A percentile compares a stretch with the other conserved stretches of the same genome.
These are phyloP conservation scores for Ophiostoma sp. DNA, from an alignment of 2,329 filamentous ascomycete genomes.

Conservation along the genomic window DNA sequence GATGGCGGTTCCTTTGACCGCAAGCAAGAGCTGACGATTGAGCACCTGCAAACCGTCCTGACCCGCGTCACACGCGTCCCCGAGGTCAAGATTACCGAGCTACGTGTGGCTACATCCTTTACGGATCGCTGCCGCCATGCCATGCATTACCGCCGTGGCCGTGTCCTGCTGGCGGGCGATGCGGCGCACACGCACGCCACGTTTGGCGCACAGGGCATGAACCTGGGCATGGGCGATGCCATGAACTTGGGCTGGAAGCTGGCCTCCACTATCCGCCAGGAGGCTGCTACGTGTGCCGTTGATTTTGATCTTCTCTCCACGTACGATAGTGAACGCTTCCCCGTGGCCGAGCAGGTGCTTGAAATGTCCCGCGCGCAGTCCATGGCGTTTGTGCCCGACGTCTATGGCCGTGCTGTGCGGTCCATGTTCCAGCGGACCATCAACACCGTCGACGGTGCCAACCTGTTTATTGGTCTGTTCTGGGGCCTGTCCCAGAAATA, in stretches of 20 bases:
- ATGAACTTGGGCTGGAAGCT: constrained; percentile 55
- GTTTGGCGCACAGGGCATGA: constrained; percentile 53
- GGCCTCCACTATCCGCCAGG: constrained; percentile 40
- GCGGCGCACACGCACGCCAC: constrained; percentile 52
- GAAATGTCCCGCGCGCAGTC: constrained; percentile 44
- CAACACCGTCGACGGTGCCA: constrained; percentile 36
- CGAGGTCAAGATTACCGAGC: constrained; percentile 33
- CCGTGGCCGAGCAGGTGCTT: constrained; percentile 41
- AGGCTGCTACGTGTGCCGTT: constrained; percentile 2
- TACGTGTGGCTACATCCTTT: constrained; percentile 34
- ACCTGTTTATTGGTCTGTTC: constrained; percentile 37
- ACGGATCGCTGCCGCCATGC: constrained; percentile 36
- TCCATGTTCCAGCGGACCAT: constrained; percentile 35
- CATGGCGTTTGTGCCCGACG: constrained; percentile 36
- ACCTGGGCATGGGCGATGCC: constrained; percentile 52
- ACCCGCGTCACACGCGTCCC: constrained; percentile 30
- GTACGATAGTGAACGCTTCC: constrained; percentile 50
- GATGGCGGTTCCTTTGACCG: constrained; percentile 31
- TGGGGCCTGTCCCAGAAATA: constrained; percentile 42
- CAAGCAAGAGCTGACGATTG: constrained; percentile 22
- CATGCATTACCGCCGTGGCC: constrained; percentile 42
- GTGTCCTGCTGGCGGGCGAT: constrained; percentile 51
- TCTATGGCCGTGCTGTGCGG: constrained; percentile 33
- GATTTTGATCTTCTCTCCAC: constrained; percentile 43
- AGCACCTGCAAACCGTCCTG: constrained; percentile 33